phyloP scores from a whole-genome alignment of 345 rosid genomes.

The Rhodamnia argentea region DNA sequence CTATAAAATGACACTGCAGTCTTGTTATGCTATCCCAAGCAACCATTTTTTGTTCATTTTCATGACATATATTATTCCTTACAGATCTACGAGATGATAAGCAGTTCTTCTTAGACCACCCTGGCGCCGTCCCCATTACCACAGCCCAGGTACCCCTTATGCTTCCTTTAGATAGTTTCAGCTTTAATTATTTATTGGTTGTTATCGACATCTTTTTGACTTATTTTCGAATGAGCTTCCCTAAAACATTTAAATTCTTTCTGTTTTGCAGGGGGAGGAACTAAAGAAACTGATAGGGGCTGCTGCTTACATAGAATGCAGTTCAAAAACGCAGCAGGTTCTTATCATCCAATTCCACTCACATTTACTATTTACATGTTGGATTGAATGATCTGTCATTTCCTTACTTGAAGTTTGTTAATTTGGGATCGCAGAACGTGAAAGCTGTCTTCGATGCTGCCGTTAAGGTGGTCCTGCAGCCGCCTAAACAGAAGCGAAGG shows the following conservation, averaged over 20 bases:
- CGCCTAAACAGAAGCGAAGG: conserved; percentile 71
- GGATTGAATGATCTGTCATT: background rate
- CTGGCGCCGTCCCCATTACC: conserved; percentile 66
- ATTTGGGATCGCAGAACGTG: conserved; percentile 46
- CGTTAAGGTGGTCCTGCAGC: conserved; percentile 82
- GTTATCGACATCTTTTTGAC: background rate
- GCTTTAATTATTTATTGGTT: background rate
- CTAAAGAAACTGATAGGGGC: conserved; percentile 67
- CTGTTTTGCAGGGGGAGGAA: conserved; percentile 57
- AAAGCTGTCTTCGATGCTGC: conserved; percentile 87
- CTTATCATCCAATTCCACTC: background rate
- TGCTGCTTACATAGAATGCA: conserved; percentile 67
- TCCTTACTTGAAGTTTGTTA: background rate
- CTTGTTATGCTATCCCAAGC: background rate
- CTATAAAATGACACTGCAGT: background rate
- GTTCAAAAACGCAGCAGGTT: conserved; percentile 92
- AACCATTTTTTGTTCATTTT: background rate
- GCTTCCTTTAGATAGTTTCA: background rate
- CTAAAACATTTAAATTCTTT: background rate
- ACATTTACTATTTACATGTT: background rate
- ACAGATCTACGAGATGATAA: conserved; percentile 80
- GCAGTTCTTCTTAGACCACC: conserved; percentile 58
- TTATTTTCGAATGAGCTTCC: background rate
- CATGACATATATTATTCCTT: background rate
- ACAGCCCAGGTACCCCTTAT: conserved; percentile 47